Evolutionary conservation across 2,329 filamentous ascomycete species (phyloP), one percentile per base, ranked within the genome.

Genomic region (Plenodomus tracheiphilus): DNA sequence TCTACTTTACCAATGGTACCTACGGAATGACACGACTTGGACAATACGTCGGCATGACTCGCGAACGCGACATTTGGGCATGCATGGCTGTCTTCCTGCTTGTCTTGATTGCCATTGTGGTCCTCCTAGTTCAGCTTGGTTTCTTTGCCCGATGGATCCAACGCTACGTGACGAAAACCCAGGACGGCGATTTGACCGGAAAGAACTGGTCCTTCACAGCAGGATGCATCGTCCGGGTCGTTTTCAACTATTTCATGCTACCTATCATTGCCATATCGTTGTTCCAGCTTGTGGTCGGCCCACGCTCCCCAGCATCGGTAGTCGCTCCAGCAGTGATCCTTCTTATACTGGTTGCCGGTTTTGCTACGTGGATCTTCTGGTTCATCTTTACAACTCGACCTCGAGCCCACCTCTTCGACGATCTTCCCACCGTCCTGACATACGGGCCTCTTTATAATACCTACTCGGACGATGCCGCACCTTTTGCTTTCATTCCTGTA

Each of bases 371-470:
- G 86, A 83, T 96, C 20, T 83, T 96, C 40, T 85, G 84, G 65
- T 79, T 96, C 42, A 93, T 97, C 62, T 85, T 87, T 47, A 84
- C 80, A 19, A 94, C 90, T 1, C 86, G 88, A 56, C 92, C 92
- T 5, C 86, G 91, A 52, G 88, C 91, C 1, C 88, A 91, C 58
- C 80, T 99, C 9, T 99, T 97, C 69, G 94, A 99, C 72, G 91
- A 97, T 65, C 79, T 99, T 41, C 85, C 91, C 6, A 97, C 91
- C 0, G 85, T 97, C 8, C 79, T 99, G 2, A 81, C 91, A 1
- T 97, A 96, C 62, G 94, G 94, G 0, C 91, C 94, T 4, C 78
- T 99, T 7, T 99, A 99, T 68, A 99, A 99, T 74, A 99, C 94
- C 0, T 97, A 96, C 71, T 94, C 89, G 19, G 94, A 99, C 70